Conservation (phyloP, 2,329 filamentous ascomycete species). For the Nothophaeocryptopus gaeumannii region DNA sequence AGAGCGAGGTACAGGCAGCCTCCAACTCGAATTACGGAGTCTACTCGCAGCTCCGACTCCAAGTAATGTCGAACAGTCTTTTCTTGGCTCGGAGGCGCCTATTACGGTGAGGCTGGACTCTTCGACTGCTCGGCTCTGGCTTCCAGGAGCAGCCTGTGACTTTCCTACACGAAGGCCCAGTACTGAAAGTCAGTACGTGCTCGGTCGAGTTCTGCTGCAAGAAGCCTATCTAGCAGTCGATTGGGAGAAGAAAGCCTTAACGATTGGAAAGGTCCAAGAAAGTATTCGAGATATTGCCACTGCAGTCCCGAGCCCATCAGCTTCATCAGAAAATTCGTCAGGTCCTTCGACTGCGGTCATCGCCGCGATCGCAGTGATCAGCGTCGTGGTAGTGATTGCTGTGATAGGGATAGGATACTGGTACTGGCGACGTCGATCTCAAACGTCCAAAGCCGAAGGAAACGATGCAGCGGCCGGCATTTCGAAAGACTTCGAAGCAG, state of each 20-base stretch:
- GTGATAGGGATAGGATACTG: neutral
- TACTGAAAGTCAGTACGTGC: constrained; percentile 27
- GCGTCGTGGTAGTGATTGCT: neutral
- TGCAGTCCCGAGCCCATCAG: constrained; percentile 6
- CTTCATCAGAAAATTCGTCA: constrained; percentile 6
- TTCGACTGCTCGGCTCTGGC: constrained; percentile 43
- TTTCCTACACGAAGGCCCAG: constrained; percentile 28
- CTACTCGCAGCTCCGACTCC: constrained; percentile 21
- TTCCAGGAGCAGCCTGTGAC: constrained; percentile 39
- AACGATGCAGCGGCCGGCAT: neutral
- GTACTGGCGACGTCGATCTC: neutral
- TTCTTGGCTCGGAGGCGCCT: constrained; percentile 2
- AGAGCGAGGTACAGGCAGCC: too few relatives aligned
- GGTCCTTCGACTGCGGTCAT: neutral
- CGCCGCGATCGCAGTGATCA: constrained; percentile 2
- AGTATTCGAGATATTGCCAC: constrained; percentile 3
- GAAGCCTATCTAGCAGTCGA: constrained; percentile 31
- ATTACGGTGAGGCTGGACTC: constrained; percentile 30
- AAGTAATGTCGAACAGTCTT: constrained; percentile 1
- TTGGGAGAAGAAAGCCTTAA: constrained; percentile 28
- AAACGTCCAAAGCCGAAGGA: neutral
- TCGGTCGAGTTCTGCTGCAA: constrained; percentile 30
- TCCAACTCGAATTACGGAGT: too few relatives aligned
- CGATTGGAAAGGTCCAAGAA: constrained; percentile 14
- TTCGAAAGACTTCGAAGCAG: neutral